These are phyloP conservation scores for Neurospora intermedia DNA, from an alignment of 495 filamentous ascomycete genomes.

Conservation along the genomic window DNA sequence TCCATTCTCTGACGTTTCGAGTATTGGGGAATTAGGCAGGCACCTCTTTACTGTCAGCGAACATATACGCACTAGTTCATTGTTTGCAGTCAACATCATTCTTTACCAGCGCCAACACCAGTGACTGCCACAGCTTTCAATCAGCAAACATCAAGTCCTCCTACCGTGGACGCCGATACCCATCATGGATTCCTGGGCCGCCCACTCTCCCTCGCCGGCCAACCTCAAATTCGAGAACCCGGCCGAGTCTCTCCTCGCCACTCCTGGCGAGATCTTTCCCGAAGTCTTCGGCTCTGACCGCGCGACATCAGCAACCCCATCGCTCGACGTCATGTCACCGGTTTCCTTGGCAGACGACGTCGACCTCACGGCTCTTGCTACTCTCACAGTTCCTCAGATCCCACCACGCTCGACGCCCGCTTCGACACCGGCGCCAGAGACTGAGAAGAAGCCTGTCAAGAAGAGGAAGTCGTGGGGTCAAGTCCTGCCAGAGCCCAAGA, in stretches of 20 bases:
- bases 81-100: slow-evolving; percentile 8
- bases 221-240: slow-evolving; percentile 39
- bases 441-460: slow-evolving; percentile 74
- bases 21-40: slow-evolving; percentile 34
- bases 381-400: slow-evolving; percentile 3
- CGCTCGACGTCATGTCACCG: slow-evolving; percentile 38
- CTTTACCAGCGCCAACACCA: background rate
- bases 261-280: slow-evolving; percentile 39
- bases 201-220: slow-evolving; percentile 26
- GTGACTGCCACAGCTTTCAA: background rate
- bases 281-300: slow-evolving; percentile 34
- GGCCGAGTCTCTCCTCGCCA: slow-evolving; percentile 43
- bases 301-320: slow-evolving; percentile 19
- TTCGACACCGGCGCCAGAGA: slow-evolving; percentile 11
- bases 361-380: slow-evolving; percentile 12
- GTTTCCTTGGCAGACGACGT: slow-evolving; percentile 26
- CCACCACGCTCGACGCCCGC: slow-evolving; percentile 8
- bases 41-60: slow-evolving; percentile 26
- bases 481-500: slow-evolving; percentile 91
- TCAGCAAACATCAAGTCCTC: slow-evolving; percentile 23
- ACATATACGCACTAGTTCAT: background rate
- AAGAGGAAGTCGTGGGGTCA: slow-evolving; percentile 99
- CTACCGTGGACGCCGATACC: slow-evolving; percentile 10
- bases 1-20: slow-evolving; percentile 21
- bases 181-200: slow-evolving; percentile 31